phyloP scores from a whole-genome alignment of 1,139 yeast genomes.

The Hyphopichia buzzinii region DNA sequence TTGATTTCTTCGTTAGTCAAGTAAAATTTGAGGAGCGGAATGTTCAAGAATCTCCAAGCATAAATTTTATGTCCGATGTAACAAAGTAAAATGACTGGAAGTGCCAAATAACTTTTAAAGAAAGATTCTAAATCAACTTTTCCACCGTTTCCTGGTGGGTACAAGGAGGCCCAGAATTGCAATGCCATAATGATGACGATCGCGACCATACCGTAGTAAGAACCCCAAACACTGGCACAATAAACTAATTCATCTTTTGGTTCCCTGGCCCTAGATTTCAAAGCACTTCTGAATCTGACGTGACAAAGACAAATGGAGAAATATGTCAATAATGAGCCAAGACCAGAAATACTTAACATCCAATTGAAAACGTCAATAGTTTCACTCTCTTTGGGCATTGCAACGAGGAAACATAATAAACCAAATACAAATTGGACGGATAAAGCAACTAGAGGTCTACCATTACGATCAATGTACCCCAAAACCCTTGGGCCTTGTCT shows the following conservation, averaged over 20 bases:
- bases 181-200: constrained; percentile 25
- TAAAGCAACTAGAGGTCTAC: constrained; percentile 35
- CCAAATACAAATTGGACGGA: constrained; percentile 24
- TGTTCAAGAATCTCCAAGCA: constrained; percentile 18
- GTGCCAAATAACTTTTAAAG: constrained; percentile 33
- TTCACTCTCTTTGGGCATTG: constrained; percentile 21
- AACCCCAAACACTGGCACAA: constrained; percentile 25
- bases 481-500: constrained; percentile 32
- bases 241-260: constrained; percentile 33
- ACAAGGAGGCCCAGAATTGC: constrained; percentile 42
- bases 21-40: constrained; percentile 29
- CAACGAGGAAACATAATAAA: constrained; percentile 29
- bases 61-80: constrained; percentile 36
- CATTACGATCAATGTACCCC: constrained; percentile 30
- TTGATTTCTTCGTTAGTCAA: constrained; percentile 36
- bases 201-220: constrained; percentile 30
- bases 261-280: constrained; percentile 23
- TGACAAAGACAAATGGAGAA: constrained; percentile 32
- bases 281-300: constrained; percentile 30
- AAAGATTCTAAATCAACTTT: constrained; percentile 26
- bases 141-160: constrained; percentile 36
- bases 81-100: constrained; percentile 24
- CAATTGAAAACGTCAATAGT: constrained; percentile 20
- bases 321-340: constrained; percentile 23
- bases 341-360: constrained; percentile 23